Conservation (phyloP, 345 rosid genomes). For the Eucalyptus albens region DNA sequence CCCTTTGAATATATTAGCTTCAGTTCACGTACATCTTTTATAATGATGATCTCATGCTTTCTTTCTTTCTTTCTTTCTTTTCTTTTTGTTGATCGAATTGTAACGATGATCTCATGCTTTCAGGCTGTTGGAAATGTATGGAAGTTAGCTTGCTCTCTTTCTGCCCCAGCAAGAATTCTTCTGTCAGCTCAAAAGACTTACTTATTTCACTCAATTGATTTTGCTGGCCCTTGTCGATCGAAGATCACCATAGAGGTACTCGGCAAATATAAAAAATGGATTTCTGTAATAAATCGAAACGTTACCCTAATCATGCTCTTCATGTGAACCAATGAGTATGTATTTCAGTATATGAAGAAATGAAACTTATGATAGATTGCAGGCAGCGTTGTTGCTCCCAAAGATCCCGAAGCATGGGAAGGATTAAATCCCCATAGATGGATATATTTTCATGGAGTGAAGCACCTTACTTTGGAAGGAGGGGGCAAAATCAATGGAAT, state of each 20-base stretch:
- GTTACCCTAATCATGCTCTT: neutral
- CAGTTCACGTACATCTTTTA: neutral
- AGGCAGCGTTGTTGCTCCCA: constrained; percentile 69
- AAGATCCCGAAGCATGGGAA: constrained; percentile 63
- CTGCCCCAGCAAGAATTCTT: constrained; percentile 27
- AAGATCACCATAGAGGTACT: constrained; percentile 57
- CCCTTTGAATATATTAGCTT: neutral
- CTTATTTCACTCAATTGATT: constrained; percentile 50
- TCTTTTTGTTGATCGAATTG: neutral
- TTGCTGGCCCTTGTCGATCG: constrained; percentile 75
- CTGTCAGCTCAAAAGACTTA: constrained; percentile 42
- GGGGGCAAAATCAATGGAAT: constrained; percentile 70
- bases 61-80: neutral
- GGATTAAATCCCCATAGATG: constrained; percentile 65
- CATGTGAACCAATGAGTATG: neutral
- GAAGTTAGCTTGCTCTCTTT: constrained; percentile 63
- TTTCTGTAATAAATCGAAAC: neutral
- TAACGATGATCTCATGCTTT: neutral
- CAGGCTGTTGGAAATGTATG: constrained; percentile 68
- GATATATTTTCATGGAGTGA: constrained; percentile 67
- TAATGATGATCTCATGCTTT: neutral
- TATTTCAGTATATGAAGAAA: neutral
- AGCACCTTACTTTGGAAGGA: constrained; percentile 66
- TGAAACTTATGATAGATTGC: neutral
- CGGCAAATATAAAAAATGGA: neutral